Base-by-base conservation (phyloP, 768 basidiomycete genomes). In the Psilocybe subaeruginosa region DNA sequence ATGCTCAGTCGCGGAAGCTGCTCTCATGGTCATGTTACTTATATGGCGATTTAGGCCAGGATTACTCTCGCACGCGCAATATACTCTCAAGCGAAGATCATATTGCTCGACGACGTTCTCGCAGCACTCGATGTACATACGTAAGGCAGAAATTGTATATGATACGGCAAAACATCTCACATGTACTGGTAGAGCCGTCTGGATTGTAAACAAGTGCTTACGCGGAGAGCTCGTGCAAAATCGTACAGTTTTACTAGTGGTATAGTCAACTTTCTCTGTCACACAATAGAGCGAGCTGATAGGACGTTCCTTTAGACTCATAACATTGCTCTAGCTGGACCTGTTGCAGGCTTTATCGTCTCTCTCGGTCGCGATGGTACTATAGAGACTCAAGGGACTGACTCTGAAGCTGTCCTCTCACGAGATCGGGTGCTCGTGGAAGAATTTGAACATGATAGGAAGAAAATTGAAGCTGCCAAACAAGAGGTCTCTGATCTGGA, bases 181-280 rank as follows among this genome's bases (percentile, higher is more conserved):
- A 3, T 50, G 27, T 87, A 0, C 87, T 89, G 27, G 48, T 65
- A 95, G 93, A 0, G 90, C 94, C 0, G 86, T 89, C 64, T 91
- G 93, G 75, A 84, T 98, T 48, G 90, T 89, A 67, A 78, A 85
- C 19, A 80, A 93, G 56, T 95, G 92, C 67, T 80, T 97, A 45
- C 80, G 81, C 58, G 94, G 95, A 5, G 87, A 89, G 48, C 76
- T 96, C 39, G 80, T 93, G 69, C 73, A 78, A 35, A 85, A 83
- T 9, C 82, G 94, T 52, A 96, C 95, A 0, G 77, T 95, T 58
- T 81, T 97, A 43, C 80, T 97, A 23, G 93, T 96, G 35, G 84
- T 84, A 66, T 54, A 78, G 17, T 14, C 5, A 16, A 14, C n/a
- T 37, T 55, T 52, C n/a, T 53, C 11, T 30, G 54, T 43, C n/a